Evolutionary conservation across 768 basidiomycete species (phyloP).

Genomic region (Collybiopsis confluens): DNA sequence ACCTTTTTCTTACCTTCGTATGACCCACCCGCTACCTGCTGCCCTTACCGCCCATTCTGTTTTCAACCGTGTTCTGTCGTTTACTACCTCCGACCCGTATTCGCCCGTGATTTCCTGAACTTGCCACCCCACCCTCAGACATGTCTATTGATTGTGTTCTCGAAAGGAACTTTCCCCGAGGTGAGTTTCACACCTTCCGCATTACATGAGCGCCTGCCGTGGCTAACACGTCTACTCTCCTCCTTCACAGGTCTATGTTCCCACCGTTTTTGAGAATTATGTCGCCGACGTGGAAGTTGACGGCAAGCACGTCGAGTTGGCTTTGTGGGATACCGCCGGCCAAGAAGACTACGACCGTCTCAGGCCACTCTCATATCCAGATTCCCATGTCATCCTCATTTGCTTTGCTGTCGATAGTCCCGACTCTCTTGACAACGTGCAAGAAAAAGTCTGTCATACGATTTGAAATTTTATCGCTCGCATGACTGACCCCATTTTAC

Average conservation of each 20-base stretch:
- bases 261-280: conserved; percentile 99
- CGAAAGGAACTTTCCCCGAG: conserved; percentile 95
- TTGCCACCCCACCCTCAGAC: conserved; percentile 67
- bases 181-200: conserved; percentile 36
- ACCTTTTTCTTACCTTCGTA: too few relatives aligned
- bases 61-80: background rate
- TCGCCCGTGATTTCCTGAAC: background rate
- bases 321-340: conserved; percentile 99
- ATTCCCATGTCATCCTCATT: conserved; percentile 99
- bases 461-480: background rate
- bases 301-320: conserved; percentile 96
- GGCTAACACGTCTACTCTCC: background rate
- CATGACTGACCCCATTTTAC: conserved; percentile 11
- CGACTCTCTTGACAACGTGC: conserved; percentile 98
- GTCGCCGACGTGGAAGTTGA: conserved; percentile 99
- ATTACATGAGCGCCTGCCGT: background rate
- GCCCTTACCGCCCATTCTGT: background rate
- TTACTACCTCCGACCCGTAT: background rate
- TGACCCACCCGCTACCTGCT: too few relatives aligned
- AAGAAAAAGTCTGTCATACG: conserved; percentile 82
- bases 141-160: conserved; percentile 93
- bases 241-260: conserved; percentile 85
- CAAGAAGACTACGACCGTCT: conserved; percentile 99
- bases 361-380: conserved; percentile 95
- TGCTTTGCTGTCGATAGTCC: conserved; percentile 98